Base-by-base conservation (phyloP, 1,284 basidiomycete genomes). In the Moesziomyces globuligerus region DNA sequence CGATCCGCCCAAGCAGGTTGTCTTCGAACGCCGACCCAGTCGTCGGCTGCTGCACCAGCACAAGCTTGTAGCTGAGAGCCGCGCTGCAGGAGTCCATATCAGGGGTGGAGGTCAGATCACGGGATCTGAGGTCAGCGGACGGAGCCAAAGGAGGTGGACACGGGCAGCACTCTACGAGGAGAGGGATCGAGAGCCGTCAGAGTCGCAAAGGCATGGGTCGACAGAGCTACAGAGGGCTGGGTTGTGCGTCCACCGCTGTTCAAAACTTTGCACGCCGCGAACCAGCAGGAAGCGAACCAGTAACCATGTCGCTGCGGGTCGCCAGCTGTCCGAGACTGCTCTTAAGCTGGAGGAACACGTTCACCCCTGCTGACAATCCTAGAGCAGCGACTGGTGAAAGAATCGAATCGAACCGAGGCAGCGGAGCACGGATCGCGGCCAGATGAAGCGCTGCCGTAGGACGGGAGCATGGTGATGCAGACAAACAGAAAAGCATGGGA, bases 11-110 rank as follows among this genome's bases (percentile, higher is more conserved):
- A 8, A 77, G 66, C 8, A 75, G 39, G 18, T 75, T 61, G 24
- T 61, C 57, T 37, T 65, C 66, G 53, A 76, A 76, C 15, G 75
- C 75, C 7, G 66, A 48, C 7, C 75, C 75, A 1, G 40, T 59
- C 4, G 47, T 72, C 15, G 75, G 75, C 26, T 73, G 58, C 28
- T 75, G 69, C 4, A 73, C 41, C 39, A 75, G 29, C 23, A 47
- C 54, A 7, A 76, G 48, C 48, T 56, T 53, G 57, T 66, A 66
- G 20, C 45, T 34, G 0, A 45, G 32, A 5, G 48, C 28, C 3
- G 62, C 41, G 21, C 62, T 66, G 52, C 13, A 23, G 3, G 48
- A 40, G 11, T 26, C 24, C 62, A 66, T 66, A 25, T 24, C 21
- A 10, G 23, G 24, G 26, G 26, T 20, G 15, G 11, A 39, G 29